Evolutionary conservation across 169 alveolate genomes (phyloP).

Genomic region (Amoebophrya sp.): DNA sequence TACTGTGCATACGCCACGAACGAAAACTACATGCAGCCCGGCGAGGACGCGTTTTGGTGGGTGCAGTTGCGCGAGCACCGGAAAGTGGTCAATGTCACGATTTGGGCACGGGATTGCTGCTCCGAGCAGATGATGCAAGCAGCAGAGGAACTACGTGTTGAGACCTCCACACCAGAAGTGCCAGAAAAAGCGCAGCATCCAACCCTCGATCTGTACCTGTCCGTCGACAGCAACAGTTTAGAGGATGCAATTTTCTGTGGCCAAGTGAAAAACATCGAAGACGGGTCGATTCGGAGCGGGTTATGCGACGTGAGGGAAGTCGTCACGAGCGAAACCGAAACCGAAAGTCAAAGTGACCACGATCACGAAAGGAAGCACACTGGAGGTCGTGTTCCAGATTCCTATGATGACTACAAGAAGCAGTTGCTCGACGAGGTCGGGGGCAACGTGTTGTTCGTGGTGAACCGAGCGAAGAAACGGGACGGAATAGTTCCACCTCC

Average conservation of each 20-base stretch:
- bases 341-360: background rate
- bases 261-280: background rate
- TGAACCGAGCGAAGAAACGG: constrained; percentile 5
- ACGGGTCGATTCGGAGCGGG: background rate
- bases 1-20: too few relatives aligned
- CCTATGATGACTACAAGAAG: too few relatives aligned
- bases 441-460: background rate
- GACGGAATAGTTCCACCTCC: too few relatives aligned
- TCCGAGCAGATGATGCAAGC: background rate
- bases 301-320: background rate
- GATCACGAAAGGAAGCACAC: background rate
- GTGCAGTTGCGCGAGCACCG: background rate
- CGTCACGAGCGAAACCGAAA: background rate
- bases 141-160: too few relatives aligned
- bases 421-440: background rate
- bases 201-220: background rate
- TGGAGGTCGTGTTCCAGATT: too few relatives aligned
- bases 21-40: background rate
- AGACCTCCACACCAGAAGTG: too few relatives aligned
- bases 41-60: background rate
- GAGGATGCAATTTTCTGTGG: background rate
- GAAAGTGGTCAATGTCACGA: background rate
- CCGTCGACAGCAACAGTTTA: background rate
- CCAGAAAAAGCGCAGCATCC: too few relatives aligned
- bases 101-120: background rate